A percentile compares a stretch with the other conserved stretches of the same genome.
Conservation (phyloP, 164 flowering plant genomes). For the Sedum album region DNA sequence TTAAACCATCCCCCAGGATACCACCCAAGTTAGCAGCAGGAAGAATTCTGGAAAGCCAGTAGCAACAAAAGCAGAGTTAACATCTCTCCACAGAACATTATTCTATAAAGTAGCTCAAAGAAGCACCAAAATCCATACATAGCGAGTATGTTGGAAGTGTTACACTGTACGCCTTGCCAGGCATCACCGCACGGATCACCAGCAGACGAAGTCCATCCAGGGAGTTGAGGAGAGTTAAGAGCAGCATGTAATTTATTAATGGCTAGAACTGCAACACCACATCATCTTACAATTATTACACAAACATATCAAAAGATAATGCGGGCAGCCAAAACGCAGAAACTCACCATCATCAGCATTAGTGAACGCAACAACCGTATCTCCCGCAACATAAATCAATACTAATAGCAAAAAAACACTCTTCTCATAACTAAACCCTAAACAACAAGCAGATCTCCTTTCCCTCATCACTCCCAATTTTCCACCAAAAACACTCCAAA, state of each 20-base stretch:
- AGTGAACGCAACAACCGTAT: constrained; percentile 39
- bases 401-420: no score
- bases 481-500: background rate
- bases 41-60: constrained; percentile 39
- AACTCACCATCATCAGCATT: constrained; percentile 22
- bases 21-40: constrained; percentile 83
- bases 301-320: background rate
- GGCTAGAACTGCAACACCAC: constrained; percentile 52
- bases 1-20: constrained; percentile 53
- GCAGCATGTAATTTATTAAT: constrained; percentile 36
- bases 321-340: no score
- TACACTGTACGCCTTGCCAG: constrained; percentile 79
- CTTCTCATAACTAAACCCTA: constrained; percentile 27
- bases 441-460: background rate
- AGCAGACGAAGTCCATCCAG: background rate
- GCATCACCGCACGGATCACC: constrained; percentile 78
- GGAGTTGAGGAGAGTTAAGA: background rate
- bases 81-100: background rate
- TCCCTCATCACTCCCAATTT: constrained; percentile 20
- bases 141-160: constrained; percentile 38
- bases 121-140: constrained; percentile 38
- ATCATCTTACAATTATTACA: background rate
- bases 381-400: constrained; percentile 24
- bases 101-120: background rate
- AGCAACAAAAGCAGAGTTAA: background rate